Evolutionary conservation across 495 filamentous ascomycete species (phyloP), one percentile per base, ranked within the genome.

Genomic region (Tuber brumale): DNA sequence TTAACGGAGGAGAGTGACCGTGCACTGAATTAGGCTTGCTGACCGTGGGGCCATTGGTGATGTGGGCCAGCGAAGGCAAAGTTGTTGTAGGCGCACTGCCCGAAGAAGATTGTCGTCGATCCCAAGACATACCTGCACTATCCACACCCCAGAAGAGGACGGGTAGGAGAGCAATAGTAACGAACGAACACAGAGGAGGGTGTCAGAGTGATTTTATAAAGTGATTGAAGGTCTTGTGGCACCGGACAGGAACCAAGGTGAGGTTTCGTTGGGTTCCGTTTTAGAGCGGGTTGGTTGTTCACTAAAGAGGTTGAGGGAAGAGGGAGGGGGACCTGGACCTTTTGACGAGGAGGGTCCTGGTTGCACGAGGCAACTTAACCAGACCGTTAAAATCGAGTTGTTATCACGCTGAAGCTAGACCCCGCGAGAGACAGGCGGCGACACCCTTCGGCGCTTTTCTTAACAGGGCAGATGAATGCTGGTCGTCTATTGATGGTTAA

Each of bases 321-420:
- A 57, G 77, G 77, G 74, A 71, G 77, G 76, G 77, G 77, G 72
- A 74, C 76, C 61, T 66, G 70, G 61, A 79, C 76, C 75, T 79
- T 79, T 74, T 78, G 76, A 78, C 72, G 77, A 79, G 69, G 76
- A 79, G 78, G 76, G 78, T 79, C 77, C 79, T 70, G 78, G 78
- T 80, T 80, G 76, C 78, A 80, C 78, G 78, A 79, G 76, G 78
- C 78, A 80, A 79, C 75, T 80, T 73, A 80, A 80, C 78, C 78
- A 76, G 79, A 80, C 76, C 57, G 78, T 75, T 80, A 74, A 76
- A 73, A 77, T 46, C 46, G 61, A 45, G 57, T 66, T 31, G 10
- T 31, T 31, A 66, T n/a, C 57, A 66, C 57, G 48, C 48, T n/a
- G 57, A 66, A 31, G 57, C 27, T 66, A 66, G 57, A 31, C 57